Base-by-base conservation (phyloP, 1,284 basidiomycete species). In the Trichosporon sp. region DNA sequence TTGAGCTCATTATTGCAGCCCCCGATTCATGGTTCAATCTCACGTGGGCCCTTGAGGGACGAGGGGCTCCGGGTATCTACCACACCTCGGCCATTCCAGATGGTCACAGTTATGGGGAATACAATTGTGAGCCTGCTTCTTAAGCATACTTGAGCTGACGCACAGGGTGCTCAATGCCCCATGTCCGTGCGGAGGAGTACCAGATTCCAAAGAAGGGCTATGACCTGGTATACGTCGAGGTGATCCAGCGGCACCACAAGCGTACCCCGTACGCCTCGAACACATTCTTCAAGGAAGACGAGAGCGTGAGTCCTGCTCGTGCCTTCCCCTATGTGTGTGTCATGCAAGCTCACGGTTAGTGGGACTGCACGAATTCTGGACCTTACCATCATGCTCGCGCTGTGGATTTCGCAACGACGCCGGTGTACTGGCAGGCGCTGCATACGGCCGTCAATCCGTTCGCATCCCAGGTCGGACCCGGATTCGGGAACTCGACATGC, bases 221-320 rank as follows among this genome's bases (percentile, higher is more conserved):
- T 16, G 58, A 67, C 37, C 69, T 76, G 16, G 49, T 69, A 32
- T 78, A 78, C 60, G 65, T 77, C 57, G 75, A 78, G 60, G 73
- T 75, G 16, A 74, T 78, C 40, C 74, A 78, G 61, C 64, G 76
- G 16, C 76, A 78, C 61, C 74, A 76, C 69, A 78, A 78, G 72
- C 67, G 76, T 3, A 78, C 76, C 14, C 76, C 76, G 4, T 78
- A 78, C 60, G 69, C 74, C 23, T 73, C 73, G 19, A 78, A 78
- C 65, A 73, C 69, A 5, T 74, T 78, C 60, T 73, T 70, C 68
- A 69, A 72, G 59, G 76, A 78, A 63, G 72, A 73, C 65, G 66
- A 73, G 14, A 29, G 58, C 5, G 70, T 70, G 61, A 56, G 68
- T 65, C 2, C 8, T 0, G 11, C 25, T 4, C 13, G 46, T 7